Evolutionary conservation across 176 grass and related monocot species (phyloP).

Genomic region (Panicum miliaceum): DNA sequence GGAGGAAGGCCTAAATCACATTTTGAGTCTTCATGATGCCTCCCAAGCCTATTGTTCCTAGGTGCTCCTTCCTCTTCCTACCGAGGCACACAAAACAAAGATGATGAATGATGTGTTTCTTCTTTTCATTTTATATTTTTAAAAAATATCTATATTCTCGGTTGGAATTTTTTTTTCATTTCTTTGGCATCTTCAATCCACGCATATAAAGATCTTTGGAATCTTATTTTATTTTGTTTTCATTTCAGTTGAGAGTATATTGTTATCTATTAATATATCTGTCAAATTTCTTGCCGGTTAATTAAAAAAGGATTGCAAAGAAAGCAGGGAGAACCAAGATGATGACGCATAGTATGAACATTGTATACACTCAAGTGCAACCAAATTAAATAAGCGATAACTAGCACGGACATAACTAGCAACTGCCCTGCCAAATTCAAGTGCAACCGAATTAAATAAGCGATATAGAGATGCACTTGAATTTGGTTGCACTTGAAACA

Average conservation of each 20-base stretch:
- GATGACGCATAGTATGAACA: not conserved
- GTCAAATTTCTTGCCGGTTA: too few relatives aligned
- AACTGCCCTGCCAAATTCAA: not conserved
- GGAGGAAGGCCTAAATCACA: conserved; percentile 13
- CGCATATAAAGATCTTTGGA: too few relatives aligned
- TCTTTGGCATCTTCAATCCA: not conserved
- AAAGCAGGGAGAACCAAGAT: not conserved
- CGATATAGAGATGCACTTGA: not conserved
- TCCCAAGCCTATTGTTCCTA: conserved; percentile 25
- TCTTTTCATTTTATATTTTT: not conserved
- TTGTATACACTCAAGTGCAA: not conserved
- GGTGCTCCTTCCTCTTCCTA: conserved; percentile 30
- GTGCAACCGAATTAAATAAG: not conserved
- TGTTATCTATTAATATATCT: too few relatives aligned
- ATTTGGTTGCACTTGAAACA: too few relatives aligned
- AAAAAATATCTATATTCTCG: not conserved
- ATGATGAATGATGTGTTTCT: not conserved
- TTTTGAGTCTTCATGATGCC: conserved; percentile 37
- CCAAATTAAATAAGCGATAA: not conserved
- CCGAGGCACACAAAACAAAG: not conserved
- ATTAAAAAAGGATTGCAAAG: not conserved
- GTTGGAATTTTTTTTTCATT: not conserved
- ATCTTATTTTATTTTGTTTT: too few relatives aligned
- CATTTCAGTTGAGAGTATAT: too few relatives aligned
- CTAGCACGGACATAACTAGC: not conserved